Evolutionary conservation across 768 basidiomycete species (phyloP).

Genomic region (Boletus rubescentipes): DNA sequence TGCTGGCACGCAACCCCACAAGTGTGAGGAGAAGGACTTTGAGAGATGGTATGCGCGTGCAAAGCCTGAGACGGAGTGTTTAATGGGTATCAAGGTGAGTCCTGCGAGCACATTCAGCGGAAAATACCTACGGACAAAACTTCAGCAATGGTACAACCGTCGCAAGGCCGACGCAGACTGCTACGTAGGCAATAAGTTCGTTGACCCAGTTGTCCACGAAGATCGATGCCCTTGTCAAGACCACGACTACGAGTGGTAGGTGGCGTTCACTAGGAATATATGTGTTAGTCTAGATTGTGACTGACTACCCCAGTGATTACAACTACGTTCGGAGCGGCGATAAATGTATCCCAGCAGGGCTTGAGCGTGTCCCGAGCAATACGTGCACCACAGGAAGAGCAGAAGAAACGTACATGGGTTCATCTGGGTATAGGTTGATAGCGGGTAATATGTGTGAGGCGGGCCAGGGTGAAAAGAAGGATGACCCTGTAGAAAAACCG

Average conservation of each 20-base stretch:
- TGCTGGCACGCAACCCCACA: slow-evolving; percentile 56
- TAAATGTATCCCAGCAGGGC: slow-evolving; percentile 81
- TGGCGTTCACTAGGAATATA: slow-evolving; percentile 16
- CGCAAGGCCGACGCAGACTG: slow-evolving; percentile 83
- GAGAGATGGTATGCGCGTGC: slow-evolving; percentile 87
- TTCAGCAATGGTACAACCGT: slow-evolving; percentile 89
- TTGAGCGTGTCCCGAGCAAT: slow-evolving; percentile 80
- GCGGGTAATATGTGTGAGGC: slow-evolving; percentile 87
- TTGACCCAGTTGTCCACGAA: slow-evolving; percentile 80
- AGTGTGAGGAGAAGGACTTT: slow-evolving; percentile 73
- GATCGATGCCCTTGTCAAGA: slow-evolving; percentile 82
- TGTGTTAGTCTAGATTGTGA: not conserved
- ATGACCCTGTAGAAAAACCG: slow-evolving; percentile 64
- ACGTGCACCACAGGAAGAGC: slow-evolving; percentile 54
- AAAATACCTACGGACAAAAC: not conserved
- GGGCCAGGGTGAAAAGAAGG: slow-evolving; percentile 60
- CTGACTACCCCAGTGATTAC: slow-evolving; percentile 62
- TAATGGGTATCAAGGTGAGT: slow-evolving; percentile 91
- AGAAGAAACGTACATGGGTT: slow-evolving; percentile 73
- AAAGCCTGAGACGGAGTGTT: slow-evolving; percentile 62
- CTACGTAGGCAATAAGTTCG: slow-evolving; percentile 87
- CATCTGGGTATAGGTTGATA: slow-evolving; percentile 88
- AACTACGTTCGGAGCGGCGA: slow-evolving; percentile 77
- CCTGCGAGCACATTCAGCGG: not conserved
- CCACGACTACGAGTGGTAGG: slow-evolving; percentile 92